Evolutionary conservation across 2,329 filamentous ascomycete species (phyloP).

Genomic region (Hypoxylon sp.): DNA sequence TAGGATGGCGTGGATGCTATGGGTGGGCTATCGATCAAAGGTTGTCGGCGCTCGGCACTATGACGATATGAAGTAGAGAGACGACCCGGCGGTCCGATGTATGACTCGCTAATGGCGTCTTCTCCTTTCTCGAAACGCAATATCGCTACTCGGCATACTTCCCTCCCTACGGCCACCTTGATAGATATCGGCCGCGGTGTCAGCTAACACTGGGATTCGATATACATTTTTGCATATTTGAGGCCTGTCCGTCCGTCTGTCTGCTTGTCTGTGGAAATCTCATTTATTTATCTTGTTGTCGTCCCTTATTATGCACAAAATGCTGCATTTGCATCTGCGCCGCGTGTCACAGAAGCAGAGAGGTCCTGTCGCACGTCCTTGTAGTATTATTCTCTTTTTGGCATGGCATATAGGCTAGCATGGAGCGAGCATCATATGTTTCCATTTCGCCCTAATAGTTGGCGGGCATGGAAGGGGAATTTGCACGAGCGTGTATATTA

Average conservation of each 20-base stretch:
- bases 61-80: constrained; percentile 11
- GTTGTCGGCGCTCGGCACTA: constrained; percentile 22
- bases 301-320: constrained; percentile 10
- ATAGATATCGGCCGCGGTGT: too few species aligned
- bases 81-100: constrained; percentile 7
- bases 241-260: neutral
- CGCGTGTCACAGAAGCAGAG: constrained; percentile 13
- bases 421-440: constrained; percentile 35
- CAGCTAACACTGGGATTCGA: too few species aligned
- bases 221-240: neutral
- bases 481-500: constrained; percentile 20
- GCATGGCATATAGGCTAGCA: constrained; percentile 32
- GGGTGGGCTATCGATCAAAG: constrained; percentile 1
- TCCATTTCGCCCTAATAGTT: constrained; percentile 5
- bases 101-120: constrained; percentile 4
- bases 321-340: constrained; percentile 26
- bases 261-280: constrained; percentile 1
- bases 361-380: constrained; percentile 10
- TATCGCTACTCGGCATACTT: constrained; percentile 14
- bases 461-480: neutral
- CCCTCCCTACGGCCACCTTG: constrained; percentile 16
- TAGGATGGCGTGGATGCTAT: neutral
- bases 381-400: constrained; percentile 23
- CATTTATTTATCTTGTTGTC: constrained; percentile 10
- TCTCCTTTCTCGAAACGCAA: constrained; percentile 2